Evolutionary conservation across 2,329 filamentous ascomycete genomes (phyloP), one percentile per base, ranked within the genome.

Genomic region (Clarireedia sp.): DNA sequence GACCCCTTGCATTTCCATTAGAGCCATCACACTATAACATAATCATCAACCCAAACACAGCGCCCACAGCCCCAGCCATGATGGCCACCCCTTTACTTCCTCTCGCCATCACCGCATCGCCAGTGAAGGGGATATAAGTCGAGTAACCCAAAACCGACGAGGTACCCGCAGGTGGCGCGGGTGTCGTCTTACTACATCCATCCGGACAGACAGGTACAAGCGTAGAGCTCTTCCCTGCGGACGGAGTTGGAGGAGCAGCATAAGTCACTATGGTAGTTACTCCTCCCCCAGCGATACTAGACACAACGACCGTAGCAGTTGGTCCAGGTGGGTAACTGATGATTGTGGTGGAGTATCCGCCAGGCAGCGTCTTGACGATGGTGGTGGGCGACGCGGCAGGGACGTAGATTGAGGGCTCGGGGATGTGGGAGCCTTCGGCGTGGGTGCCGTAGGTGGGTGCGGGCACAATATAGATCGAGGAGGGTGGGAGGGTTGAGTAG

Each of bases 51-150:
- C 43, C 51, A 33, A 54, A 17, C 8, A 48, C n/a, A 9, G 41
- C 51, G 6, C 43, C 33, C 3, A 54, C 33, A 3, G 26, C 12
- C 10, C 21, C 8, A 12, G 38, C 1, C 17, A 52, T 37, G 10
- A 47, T 52, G 0, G 41, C 50, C 10, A 24, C 4, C 36, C 47
- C 47, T 1, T 21, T 7, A 17, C 37, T 37, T 21, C 21, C 19
- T 8, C 33, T 21, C n/a, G 12, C 19, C 21, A 14, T 16, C 16
- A 36, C 51, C 19, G 51, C 38, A 41, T n/a, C 38, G 0, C 51
- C 51, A 2, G 43, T 54, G 8, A 54, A 54, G 26, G 51, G 51
- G 10, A 54, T 23, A 17, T 54, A 54, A 19, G 51, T 54, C n/a
- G 43, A 48, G 17, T 40, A 40, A 33, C 44, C 43, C 23, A 54